A percentile compares a stretch with the other conserved stretches of the same genome.
Conservation (phyloP, 2,329 filamentous ascomycete genomes). For the Stromatinia cepivora region DNA sequence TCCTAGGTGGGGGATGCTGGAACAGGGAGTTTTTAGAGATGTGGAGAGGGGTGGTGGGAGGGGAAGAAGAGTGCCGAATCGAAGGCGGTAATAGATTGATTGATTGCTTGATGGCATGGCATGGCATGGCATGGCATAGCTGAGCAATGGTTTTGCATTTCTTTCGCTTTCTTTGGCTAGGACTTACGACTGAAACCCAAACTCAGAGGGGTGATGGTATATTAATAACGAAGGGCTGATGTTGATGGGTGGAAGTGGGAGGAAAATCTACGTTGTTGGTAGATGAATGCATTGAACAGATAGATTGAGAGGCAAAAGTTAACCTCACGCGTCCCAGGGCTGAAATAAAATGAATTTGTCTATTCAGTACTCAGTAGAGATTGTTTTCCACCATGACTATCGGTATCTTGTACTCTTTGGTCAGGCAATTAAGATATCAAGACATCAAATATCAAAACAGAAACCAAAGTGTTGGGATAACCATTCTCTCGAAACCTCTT, state of each 20-base stretch:
- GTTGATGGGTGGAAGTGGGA: not conserved
- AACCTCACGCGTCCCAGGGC: not conserved
- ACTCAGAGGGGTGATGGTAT: not conserved
- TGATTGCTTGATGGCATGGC: not conserved
- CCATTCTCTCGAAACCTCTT: too few relatives aligned
- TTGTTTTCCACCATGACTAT: too few relatives aligned
- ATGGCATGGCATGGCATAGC: not conserved
- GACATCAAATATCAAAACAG: too few relatives aligned
- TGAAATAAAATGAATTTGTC: not conserved
- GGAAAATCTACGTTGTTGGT: not conserved
- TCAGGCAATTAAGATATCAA: not conserved
- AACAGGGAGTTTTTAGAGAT: not conserved
- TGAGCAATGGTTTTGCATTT: conserved; percentile 4
- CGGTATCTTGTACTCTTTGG: too few relatives aligned
- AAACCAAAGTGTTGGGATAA: too few relatives aligned
- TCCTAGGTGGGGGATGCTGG: conserved; percentile 15
- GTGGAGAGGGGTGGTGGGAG: not conserved
- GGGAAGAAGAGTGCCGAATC: not conserved
- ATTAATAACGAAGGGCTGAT: not conserved
- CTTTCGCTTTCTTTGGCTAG: conserved; percentile 12
- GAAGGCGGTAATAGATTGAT: not conserved
- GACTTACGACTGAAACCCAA: not conserved
- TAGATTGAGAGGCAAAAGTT: not conserved
- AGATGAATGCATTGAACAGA: not conserved
- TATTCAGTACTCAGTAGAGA: not conserved